Evolutionary conservation across 2,329 filamentous ascomycete genomes (phyloP).

Genomic region (Cercospora citrullina): DNA sequence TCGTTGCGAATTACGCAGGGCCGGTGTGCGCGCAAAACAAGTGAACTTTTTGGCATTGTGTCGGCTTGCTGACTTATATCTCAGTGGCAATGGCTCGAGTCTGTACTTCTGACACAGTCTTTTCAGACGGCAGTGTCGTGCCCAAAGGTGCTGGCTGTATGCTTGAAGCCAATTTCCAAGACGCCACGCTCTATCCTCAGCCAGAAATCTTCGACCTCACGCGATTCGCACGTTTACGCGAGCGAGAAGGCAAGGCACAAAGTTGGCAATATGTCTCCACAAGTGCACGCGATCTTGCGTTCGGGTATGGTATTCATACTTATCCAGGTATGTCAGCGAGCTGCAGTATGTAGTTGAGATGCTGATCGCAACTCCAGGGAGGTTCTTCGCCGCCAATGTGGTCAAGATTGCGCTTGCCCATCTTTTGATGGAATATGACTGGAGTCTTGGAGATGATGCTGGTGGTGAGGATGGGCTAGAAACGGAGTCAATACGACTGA

Average conservation of each 20-base stretch:
- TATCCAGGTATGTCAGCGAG: background rate
- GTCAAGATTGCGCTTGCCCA: background rate
- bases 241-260: background rate
- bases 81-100: background rate
- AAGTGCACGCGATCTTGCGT: background rate
- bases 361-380: background rate
- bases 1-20: background rate
- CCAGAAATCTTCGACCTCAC: background rate
- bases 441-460: background rate
- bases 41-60: background rate
- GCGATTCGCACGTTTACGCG: background rate
- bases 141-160: background rate
- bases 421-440: background rate
- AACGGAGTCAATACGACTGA: background rate
- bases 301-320: background rate
- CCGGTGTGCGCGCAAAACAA: background rate
- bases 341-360: background rate
- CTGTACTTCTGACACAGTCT: background rate
- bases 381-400: background rate
- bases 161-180: background rate
- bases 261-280: background rate
- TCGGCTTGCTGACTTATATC: background rate
- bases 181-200: background rate
- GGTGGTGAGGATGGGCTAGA: background rate
- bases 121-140: background rate